These are phyloP conservation scores for Vanrija sp. DNA, from an alignment of 1,284 basidiomycete species.

Conservation along the genomic window DNA sequence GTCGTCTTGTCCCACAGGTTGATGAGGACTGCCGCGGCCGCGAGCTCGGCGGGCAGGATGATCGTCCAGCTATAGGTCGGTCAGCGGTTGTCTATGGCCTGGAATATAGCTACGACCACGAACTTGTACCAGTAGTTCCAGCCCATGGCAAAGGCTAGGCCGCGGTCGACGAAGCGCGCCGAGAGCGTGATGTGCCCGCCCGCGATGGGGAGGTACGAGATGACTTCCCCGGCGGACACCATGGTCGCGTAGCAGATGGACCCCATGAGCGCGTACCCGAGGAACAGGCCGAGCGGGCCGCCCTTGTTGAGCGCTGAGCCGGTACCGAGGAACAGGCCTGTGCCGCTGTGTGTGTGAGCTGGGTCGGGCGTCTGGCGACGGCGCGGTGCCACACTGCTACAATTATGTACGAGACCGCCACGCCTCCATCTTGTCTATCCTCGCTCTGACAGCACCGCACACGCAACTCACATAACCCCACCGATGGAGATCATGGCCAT, in stretches of 20 bases:
- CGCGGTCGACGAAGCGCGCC: constrained; percentile 52
- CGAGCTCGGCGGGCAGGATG: constrained; percentile 56
- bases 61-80: constrained; percentile 57
- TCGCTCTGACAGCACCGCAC: too few relatives aligned
- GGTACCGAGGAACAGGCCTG: constrained; percentile 1
- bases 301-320: constrained; percentile 26
- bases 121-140: constrained; percentile 63
- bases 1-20: constrained; percentile 60
- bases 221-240: constrained; percentile 50
- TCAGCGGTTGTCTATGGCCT: background rate
- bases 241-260: constrained; percentile 45
- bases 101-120: background rate
- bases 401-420: background rate
- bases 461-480: constrained; percentile 19
- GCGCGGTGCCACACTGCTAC: too few relatives aligned
- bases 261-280: constrained; percentile 29
- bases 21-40: background rate
- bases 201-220: constrained; percentile 49
- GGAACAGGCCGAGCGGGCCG: constrained; percentile 38
- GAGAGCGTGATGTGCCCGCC: constrained; percentile 75
- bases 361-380: background rate
- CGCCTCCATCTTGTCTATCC: background rate
- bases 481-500: constrained; percentile 30
- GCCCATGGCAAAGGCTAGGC: constrained; percentile 74
- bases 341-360: background rate